Percentiles rank a stretch among this genome's conserved stretches.
Evolutionary conservation across 2,329 filamentous ascomycete genomes (phyloP).

Genomic region (Neobulgaria alba): DNA sequence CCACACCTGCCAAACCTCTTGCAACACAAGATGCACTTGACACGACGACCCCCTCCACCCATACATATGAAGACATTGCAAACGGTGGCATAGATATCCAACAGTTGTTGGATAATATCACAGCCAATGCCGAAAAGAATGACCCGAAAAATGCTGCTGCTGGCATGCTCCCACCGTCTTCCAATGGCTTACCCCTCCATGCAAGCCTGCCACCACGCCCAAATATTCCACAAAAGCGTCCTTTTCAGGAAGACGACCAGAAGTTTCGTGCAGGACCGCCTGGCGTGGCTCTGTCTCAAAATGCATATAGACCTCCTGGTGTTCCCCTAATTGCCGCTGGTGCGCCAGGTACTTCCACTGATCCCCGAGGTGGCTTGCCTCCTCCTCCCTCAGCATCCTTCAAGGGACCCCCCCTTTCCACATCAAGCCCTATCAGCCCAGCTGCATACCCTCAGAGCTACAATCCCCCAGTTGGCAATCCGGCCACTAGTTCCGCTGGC

Average conservation of each 20-base stretch:
- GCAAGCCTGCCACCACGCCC: conserved; percentile 30
- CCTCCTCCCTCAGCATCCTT: conserved; percentile 29
- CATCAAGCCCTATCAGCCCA: conserved; percentile 17
- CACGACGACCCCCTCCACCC: conserved; percentile 13
- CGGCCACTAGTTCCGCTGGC: conserved; percentile 14
- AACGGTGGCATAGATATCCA: conserved; percentile 30
- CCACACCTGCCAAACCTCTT: conserved; percentile 4
- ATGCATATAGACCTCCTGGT: conserved; percentile 26
- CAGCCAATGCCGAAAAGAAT: conserved; percentile 30
- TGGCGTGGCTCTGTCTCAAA: conserved; percentile 20
- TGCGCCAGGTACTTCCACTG: conserved; percentile 28
- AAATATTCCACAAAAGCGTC: conserved; percentile 24
- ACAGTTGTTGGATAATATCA: conserved; percentile 31
- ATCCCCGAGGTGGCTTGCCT: conserved; percentile 27
- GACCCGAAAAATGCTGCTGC: conserved; percentile 14
- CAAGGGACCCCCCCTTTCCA: conserved; percentile 15
- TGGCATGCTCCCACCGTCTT: conserved; percentile 15
- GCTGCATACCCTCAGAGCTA: conserved; percentile 17
- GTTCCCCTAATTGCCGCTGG: conserved; percentile 25
- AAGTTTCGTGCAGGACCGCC: conserved; percentile 26
- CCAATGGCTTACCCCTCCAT: conserved; percentile 25
- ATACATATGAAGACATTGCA: conserved; percentile 23
- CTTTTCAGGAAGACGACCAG: conserved; percentile 24
- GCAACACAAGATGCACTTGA: conserved; percentile 14
- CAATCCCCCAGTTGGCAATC: conserved; percentile 9